These are phyloP conservation scores for Podochytrium sp. DNA, from an alignment of 192 early-diverging fungal species.

Conservation along the genomic window DNA sequence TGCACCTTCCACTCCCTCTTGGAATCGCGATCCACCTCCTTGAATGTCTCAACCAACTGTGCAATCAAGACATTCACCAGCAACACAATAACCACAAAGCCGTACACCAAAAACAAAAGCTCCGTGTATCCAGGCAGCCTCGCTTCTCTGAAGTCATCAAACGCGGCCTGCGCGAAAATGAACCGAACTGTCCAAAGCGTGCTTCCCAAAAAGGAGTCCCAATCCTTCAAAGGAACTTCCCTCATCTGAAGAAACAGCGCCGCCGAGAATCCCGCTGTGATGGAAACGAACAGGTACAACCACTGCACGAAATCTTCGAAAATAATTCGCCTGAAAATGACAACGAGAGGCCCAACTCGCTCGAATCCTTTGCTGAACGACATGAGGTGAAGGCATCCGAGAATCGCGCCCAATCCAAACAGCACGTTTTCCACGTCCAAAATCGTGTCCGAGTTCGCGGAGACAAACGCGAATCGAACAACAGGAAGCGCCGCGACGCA, in stretches of 20 bases:
- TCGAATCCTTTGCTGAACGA: conserved; percentile 26
- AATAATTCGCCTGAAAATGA: conserved; percentile 31
- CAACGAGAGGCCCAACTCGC: conserved; percentile 20
- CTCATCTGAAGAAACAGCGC: conserved; percentile 37
- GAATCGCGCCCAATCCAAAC: conserved; percentile 14
- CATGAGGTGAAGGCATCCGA: conserved; percentile 22
- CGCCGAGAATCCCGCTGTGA: conserved; percentile 23
- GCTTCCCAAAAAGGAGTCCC: conserved; percentile 15
- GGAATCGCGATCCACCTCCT: conserved; percentile 12
- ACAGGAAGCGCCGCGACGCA: conserved; percentile 6
- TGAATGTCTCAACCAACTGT: conserved; percentile 32
- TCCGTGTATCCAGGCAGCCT: conserved; percentile 18
- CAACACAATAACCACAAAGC: conserved; percentile 19
- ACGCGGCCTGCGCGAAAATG: conserved; percentile 24
- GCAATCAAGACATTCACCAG: conserved; percentile 36
- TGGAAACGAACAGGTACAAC: background rate
- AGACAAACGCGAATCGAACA: conserved; percentile 21
- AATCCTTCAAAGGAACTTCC: conserved; percentile 12
- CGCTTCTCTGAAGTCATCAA: conserved; percentile 20
- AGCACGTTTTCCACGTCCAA: conserved; percentile 14
- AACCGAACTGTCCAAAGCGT: conserved; percentile 23
- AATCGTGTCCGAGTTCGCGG: background rate
- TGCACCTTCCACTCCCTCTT: conserved; percentile 18
- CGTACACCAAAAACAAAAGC: conserved; percentile 24
- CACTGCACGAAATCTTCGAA: conserved; percentile 21